A percentile compares a stretch with the other conserved stretches of the same genome.
Evolutionary conservation across 495 filamentous ascomycete genomes (phyloP).

Genomic region (Penicillium coffeae): DNA sequence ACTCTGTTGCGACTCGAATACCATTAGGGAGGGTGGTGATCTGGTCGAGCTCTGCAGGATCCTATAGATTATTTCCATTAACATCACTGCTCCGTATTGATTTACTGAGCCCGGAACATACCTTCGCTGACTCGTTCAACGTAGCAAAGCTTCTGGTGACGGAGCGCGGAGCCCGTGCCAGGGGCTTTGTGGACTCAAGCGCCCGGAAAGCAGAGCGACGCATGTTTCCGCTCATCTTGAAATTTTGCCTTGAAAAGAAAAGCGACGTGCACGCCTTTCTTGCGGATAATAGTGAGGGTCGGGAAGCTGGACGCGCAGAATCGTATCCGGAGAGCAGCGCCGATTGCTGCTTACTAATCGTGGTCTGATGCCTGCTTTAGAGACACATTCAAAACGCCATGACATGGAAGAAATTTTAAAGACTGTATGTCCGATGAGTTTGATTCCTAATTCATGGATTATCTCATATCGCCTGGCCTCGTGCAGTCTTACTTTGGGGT

Average conservation of each 20-base stretch:
- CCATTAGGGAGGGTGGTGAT: conserved; percentile 92
- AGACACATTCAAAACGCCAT: not conserved
- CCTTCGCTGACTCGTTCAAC: conserved; percentile 37
- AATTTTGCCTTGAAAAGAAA: conserved; percentile 1
- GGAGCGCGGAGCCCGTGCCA: conserved; percentile 36
- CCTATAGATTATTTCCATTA: conserved; percentile 47
- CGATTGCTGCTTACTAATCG: conserved; percentile 21
- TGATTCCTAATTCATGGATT: no score
- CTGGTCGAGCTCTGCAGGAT: conserved; percentile 81
- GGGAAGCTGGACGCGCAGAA: conserved; percentile 19
- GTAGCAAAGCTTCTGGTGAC: conserved; percentile 43
- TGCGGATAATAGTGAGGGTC: conserved; percentile 10
- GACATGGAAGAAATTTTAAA: no score
- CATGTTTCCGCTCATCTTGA: conserved; percentile 25
- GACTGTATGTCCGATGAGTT: no score
- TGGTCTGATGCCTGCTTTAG: not conserved
- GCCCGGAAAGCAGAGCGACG: conserved; percentile 47
- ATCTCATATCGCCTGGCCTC: no score
- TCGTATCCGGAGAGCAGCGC: conserved; percentile 22
- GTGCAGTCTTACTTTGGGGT: no score
- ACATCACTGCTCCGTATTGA: no score
- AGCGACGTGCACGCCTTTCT: conserved; percentile 9
- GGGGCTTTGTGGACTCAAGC: conserved; percentile 40
- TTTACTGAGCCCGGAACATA: conserved; percentile 14
- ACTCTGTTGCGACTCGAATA: conserved; percentile 90